phyloP scores from a whole-genome alignment of 2,329 filamentous ascomycete species.

The Apiospora sp. region DNA sequence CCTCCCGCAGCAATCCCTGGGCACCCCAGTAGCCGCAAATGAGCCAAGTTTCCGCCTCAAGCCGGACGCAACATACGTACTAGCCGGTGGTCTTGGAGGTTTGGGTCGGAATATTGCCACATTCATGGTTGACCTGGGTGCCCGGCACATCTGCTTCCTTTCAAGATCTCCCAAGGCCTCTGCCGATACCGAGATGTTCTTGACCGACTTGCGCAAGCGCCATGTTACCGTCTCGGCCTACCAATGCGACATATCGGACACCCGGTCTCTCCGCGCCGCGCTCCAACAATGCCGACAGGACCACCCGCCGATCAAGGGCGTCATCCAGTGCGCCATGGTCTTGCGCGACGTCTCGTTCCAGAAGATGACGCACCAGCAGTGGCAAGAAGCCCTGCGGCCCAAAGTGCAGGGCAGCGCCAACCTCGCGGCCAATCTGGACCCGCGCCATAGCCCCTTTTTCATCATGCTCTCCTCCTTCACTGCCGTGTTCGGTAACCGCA shows the following conservation, averaged over 20 bases:
- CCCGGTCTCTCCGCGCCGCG: constrained; percentile 19
- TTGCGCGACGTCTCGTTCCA: constrained; percentile 29
- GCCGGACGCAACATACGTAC: constrained; percentile 15
- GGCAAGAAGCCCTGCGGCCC: constrained; percentile 34
- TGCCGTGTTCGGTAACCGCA: constrained; percentile 33
- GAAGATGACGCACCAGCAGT: constrained; percentile 37
- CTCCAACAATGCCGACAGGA: constrained; percentile 1
- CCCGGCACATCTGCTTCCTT: constrained; percentile 21
- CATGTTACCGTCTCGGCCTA: constrained; percentile 1
- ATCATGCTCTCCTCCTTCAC: constrained; percentile 33
- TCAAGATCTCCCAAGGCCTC: constrained; percentile 23
- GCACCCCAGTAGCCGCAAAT: background rate
- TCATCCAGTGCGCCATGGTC: constrained; percentile 24
- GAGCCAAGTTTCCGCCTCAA: constrained; percentile 3
- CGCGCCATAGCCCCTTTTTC: constrained; percentile 37
- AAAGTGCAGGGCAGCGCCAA: constrained; percentile 45
- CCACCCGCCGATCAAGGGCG: constrained; percentile 23
- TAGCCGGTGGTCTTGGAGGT: constrained; percentile 27
- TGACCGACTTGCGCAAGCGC: constrained; percentile 5
- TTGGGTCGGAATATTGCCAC: constrained; percentile 22
- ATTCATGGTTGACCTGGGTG: constrained; percentile 24
- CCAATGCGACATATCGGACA: constrained; percentile 4
- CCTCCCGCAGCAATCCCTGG: constrained; percentile 11
- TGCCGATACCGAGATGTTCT: background rate
- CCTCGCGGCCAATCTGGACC: constrained; percentile 31